Conservation (phyloP, 495 filamentous ascomycete genomes). For the Podospora pseudocomata region DNA sequence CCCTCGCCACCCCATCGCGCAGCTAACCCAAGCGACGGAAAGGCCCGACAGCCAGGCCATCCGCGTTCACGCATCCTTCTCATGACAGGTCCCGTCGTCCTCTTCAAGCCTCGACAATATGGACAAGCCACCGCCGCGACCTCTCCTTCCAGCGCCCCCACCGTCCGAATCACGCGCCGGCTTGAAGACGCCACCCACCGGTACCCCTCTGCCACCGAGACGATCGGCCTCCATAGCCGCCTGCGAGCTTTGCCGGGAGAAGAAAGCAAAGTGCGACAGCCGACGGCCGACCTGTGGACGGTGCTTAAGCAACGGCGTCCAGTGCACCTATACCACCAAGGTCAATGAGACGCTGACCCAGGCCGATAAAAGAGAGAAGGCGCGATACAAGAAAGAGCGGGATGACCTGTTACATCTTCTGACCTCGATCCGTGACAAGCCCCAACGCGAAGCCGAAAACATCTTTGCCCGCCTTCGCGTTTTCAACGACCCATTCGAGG, state of each 20-base stretch:
- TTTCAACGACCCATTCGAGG: not conserved
- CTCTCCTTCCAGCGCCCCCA: not conserved
- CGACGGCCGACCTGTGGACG: not conserved
- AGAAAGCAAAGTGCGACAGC: conserved; percentile 8
- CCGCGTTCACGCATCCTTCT: not conserved
- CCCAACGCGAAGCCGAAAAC: not conserved
- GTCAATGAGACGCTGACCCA: not conserved
- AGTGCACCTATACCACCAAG: not conserved
- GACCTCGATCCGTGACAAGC: not conserved
- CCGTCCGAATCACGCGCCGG: not conserved
- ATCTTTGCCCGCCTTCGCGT: conserved; percentile 4
- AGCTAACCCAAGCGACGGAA: not conserved
- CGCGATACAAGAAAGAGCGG: not conserved
- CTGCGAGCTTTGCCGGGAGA: not conserved
- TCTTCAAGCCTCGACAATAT: not conserved
- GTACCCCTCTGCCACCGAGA: not conserved
- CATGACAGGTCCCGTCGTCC: not conserved
- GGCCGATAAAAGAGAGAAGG: not conserved
- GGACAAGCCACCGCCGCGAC: not conserved
- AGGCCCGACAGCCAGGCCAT: not conserved
- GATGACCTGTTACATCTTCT: not conserved
- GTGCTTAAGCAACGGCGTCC: not conserved
- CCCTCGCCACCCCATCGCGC: not conserved
- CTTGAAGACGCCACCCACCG: not conserved
- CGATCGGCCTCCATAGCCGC: not conserved